These are phyloP conservation scores for Hippophae gyantsensis DNA, from an alignment of 306 rosid species.

Conservation along the genomic window DNA sequence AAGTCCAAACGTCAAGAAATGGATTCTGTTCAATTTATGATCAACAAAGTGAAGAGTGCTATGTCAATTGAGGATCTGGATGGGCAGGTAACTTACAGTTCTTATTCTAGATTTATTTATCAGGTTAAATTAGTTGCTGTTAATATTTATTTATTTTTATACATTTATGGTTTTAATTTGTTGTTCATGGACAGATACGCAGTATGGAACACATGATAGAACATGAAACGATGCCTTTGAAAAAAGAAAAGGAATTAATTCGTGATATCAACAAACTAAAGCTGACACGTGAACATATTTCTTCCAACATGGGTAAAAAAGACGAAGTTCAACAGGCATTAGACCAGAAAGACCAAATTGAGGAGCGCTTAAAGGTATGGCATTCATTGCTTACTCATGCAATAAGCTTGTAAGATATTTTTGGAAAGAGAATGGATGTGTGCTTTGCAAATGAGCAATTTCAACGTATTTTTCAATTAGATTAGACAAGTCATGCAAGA, in stretches of 20 bases:
- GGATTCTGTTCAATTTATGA: slow-evolving; percentile 52
- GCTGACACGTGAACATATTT: slow-evolving; percentile 61
- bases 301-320: slow-evolving; percentile 45
- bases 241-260: slow-evolving; percentile 66
- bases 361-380: slow-evolving; percentile 50
- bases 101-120: neutral
- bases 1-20: slow-evolving; percentile 65
- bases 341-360: slow-evolving; percentile 49
- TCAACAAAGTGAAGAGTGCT: slow-evolving; percentile 57
- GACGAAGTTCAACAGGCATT: slow-evolving; percentile 46
- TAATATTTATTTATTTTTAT: slow-evolving; percentile 8
- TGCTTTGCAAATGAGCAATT: neutral
- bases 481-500: too few species aligned
- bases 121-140: neutral
- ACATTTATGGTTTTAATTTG: slow-evolving; percentile 13
- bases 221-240: slow-evolving; percentile 73
- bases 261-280: slow-evolving; percentile 70
- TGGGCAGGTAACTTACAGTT: slow-evolving; percentile 40
- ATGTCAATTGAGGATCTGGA: slow-evolving; percentile 60
- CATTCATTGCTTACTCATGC: slow-evolving; percentile 3
- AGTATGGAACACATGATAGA: slow-evolving; percentile 61
- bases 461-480: too few species aligned
- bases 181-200: slow-evolving; percentile 42
- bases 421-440: neutral
- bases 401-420: neutral